Evolutionary conservation across 176 grass and related monocot genomes (phyloP).

Genomic region (Musa itinerans): DNA sequence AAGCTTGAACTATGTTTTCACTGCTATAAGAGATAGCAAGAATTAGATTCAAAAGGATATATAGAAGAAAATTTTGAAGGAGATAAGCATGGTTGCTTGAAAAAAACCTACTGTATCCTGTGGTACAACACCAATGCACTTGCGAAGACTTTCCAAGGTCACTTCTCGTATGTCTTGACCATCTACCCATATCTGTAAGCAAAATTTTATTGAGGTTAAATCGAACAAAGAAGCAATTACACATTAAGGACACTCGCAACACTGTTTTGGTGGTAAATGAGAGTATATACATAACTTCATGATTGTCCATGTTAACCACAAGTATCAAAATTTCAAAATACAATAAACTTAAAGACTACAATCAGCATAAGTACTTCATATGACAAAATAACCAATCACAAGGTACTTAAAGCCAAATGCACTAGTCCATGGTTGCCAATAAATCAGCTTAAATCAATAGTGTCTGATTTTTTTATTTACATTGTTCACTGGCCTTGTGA

Average conservation of each 20-base stretch:
- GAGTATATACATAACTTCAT: no score
- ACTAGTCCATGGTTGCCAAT: not conserved
- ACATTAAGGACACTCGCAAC: not conserved
- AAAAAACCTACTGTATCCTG: constrained; percentile 73
- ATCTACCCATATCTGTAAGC: constrained; percentile 66
- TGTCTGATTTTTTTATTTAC: not conserved
- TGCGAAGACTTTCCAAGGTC: constrained; percentile 78
- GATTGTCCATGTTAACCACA: no score
- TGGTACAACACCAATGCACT: constrained; percentile 90
- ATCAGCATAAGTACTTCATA: not conserved
- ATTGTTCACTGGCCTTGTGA: not conserved
- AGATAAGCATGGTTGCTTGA: not conserved
- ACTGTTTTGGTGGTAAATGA: not conserved
- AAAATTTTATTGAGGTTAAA: constrained; percentile 5
- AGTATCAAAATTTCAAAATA: no score
- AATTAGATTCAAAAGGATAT: not conserved
- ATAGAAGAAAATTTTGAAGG: constrained; percentile 10
- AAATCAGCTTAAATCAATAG: not conserved
- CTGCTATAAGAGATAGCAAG: not conserved
- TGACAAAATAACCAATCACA: not conserved
- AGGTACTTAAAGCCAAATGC: not conserved
- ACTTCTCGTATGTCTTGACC: constrained; percentile 79
- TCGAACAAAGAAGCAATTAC: not conserved
- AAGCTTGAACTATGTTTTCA: not conserved
- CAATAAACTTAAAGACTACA: no score